Conservation (phyloP, 2,329 filamentous ascomycete species). For the Cyclaneusma minus region DNA sequence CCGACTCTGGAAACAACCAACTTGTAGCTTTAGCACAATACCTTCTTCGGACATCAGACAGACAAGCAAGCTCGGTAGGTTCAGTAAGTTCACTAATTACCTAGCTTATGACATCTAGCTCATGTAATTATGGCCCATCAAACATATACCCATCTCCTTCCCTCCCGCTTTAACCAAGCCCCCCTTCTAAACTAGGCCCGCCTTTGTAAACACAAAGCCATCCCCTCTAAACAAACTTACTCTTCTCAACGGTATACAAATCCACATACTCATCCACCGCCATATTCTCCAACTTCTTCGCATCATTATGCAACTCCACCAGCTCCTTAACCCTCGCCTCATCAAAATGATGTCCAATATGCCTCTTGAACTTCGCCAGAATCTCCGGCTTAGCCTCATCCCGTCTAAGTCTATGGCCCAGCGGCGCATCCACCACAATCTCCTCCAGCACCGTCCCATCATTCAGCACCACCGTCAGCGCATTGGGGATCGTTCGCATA, state of each 20-base stretch:
- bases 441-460: conserved; percentile 87
- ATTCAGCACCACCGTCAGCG: conserved; percentile 84
- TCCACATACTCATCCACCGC: conserved; percentile 90
- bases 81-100: conserved; percentile 13
- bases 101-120: neutral
- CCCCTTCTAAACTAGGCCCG: too few relatives aligned
- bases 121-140: too few relatives aligned
- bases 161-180: too few relatives aligned
- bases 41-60: too few relatives aligned
- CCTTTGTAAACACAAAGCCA: neutral
- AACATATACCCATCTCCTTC: too few relatives aligned
- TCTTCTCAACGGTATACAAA: conserved; percentile 51
- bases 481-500: conserved; percentile 94
- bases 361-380: conserved; percentile 85
- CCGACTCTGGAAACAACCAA: too few relatives aligned
- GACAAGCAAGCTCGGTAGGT: conserved; percentile 4
- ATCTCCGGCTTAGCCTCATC: conserved; percentile 98
- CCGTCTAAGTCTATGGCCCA: conserved; percentile 78
- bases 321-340: conserved; percentile 68
- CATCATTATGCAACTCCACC: conserved; percentile 62
- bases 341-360: conserved; percentile 71
- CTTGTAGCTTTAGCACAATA: too few relatives aligned
- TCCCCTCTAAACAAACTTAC: conserved; percentile 39
- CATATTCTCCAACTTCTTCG: conserved; percentile 60
- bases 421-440: conserved; percentile 81